A percentile compares a stretch with the other conserved stretches of the same genome.
Evolutionary conservation across 2,329 filamentous ascomycete genomes (phyloP).

Genomic region (Davidsoniella eucalypti): DNA sequence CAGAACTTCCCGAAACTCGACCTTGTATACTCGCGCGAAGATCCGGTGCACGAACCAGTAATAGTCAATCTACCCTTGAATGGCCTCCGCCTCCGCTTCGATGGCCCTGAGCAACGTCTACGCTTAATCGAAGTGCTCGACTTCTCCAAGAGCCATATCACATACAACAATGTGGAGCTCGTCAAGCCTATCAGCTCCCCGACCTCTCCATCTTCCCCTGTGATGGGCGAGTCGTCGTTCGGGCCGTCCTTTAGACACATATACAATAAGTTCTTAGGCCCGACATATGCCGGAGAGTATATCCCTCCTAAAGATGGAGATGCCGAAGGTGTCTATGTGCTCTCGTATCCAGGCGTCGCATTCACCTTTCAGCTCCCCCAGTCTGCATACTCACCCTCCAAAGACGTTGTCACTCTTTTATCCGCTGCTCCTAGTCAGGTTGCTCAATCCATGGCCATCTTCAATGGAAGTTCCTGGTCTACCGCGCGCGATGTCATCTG

Average conservation of each 20-base stretch:
- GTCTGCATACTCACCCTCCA: constrained; percentile 55
- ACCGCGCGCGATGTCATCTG: constrained; percentile 64
- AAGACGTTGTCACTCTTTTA: constrained; percentile 74
- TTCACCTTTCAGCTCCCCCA: constrained; percentile 73
- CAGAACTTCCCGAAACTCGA: constrained; percentile 70
- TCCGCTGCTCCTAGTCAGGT: constrained; percentile 61
- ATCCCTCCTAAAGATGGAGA: constrained; percentile 31
- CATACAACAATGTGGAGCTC: constrained; percentile 66
- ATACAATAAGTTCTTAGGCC: constrained; percentile 84
- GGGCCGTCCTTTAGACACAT: constrained; percentile 77
- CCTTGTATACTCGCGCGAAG: constrained; percentile 58
- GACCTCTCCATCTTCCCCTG: constrained; percentile 20
- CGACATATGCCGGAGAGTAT: constrained; percentile 88
- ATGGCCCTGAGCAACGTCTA: constrained; percentile 80
- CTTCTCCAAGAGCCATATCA: constrained; percentile 69
- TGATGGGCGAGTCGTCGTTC: constrained; percentile 20
- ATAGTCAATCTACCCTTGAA: constrained; percentile 65
- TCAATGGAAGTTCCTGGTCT: constrained; percentile 79
- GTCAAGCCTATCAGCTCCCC: constrained; percentile 37
- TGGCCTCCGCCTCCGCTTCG: constrained; percentile 78
- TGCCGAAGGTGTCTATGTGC: constrained; percentile 58
- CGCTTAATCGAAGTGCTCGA: constrained; percentile 82
- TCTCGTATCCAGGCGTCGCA: constrained; percentile 88
- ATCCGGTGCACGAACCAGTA: constrained; percentile 61
- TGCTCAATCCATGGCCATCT: constrained; percentile 78